phyloP scores from a whole-genome alignment of 257 asterid genomes.

The Capsicum pubescens region DNA sequence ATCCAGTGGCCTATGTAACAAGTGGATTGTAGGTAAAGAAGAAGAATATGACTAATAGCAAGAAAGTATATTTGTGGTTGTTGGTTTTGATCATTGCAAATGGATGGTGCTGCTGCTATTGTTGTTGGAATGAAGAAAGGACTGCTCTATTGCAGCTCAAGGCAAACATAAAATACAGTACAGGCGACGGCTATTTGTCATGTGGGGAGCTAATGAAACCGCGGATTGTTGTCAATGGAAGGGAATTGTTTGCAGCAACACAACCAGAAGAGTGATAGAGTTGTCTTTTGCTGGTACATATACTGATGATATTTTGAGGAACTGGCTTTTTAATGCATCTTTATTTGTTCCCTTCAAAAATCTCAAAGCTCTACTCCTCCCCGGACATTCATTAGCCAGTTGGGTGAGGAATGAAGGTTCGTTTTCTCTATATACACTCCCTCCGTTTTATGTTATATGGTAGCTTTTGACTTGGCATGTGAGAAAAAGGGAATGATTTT shows the following conservation, averaged over 20 bases:
- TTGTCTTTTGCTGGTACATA: not conserved
- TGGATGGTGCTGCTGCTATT: constrained; percentile 24
- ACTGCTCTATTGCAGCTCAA: constrained; percentile 26
- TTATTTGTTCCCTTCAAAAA: constrained; percentile 20
- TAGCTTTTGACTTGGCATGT: too few relatives aligned
- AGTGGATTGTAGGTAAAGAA: not conserved
- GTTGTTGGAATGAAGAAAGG: constrained; percentile 28
- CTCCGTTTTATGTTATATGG: not conserved
- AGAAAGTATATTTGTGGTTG: not conserved
- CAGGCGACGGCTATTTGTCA: not conserved
- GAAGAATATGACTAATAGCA: not conserved
- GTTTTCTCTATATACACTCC: not conserved
- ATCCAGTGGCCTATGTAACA: not conserved
- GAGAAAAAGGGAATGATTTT: not conserved
- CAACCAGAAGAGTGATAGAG: not conserved
- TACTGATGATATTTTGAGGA: not conserved
- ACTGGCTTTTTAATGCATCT: constrained; percentile 32
- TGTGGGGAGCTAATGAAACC: constrained; percentile 5
- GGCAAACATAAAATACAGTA: constrained; percentile 4
- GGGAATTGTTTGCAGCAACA: constrained; percentile 22
- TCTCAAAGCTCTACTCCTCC: constrained; percentile 3
- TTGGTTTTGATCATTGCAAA: constrained; percentile 3
- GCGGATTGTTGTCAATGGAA: constrained; percentile 25
- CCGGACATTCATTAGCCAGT: not conserved
- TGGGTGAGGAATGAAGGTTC: constrained; percentile 28